phyloP scores from a whole-genome alignment of 164 flowering plant genomes.

The Liquidambar formosana region DNA sequence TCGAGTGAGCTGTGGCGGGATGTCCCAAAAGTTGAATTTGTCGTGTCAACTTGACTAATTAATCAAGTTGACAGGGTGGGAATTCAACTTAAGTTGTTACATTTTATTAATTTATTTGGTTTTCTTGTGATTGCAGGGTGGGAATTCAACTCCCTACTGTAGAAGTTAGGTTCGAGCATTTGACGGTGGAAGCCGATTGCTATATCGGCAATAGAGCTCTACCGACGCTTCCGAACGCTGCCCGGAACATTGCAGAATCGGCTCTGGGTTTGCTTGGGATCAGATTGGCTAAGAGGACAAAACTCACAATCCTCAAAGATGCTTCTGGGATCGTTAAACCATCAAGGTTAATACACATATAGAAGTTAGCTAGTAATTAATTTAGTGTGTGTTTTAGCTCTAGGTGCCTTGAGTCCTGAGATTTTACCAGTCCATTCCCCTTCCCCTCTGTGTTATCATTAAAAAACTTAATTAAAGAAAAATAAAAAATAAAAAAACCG shows the following conservation, averaged over 20 bases:
- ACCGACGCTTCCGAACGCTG: slow-evolving; percentile 70
- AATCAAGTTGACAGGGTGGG: no score
- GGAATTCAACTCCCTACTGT: slow-evolving; percentile 79
- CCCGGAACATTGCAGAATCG: slow-evolving; percentile 61
- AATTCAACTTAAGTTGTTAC: no score
- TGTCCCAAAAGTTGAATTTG: no score
- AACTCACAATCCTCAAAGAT: slow-evolving; percentile 78
- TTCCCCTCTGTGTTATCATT: no score
- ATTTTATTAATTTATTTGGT: background rate
- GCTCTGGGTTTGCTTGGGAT: slow-evolving; percentile 59
- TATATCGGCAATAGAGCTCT: slow-evolving; percentile 70
- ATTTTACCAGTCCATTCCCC: no score
- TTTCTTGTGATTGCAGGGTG: slow-evolving; percentile 46
- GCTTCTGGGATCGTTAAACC: slow-evolving; percentile 85
- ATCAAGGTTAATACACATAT: slow-evolving; percentile 51
- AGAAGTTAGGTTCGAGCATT: slow-evolving; percentile 77
- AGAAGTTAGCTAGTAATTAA: no score
- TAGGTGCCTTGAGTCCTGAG: no score
- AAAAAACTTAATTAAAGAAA: no score
- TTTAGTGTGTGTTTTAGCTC: no score
- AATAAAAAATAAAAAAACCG: no score
- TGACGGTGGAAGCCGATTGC: slow-evolving; percentile 73
- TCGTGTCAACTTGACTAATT: no score
- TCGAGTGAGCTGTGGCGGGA: no score
- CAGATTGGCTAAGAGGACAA: slow-evolving; percentile 55